phyloP scores from a whole-genome alignment of 371 early-diverging fungal genomes.

The Mucor irregularis region DNA sequence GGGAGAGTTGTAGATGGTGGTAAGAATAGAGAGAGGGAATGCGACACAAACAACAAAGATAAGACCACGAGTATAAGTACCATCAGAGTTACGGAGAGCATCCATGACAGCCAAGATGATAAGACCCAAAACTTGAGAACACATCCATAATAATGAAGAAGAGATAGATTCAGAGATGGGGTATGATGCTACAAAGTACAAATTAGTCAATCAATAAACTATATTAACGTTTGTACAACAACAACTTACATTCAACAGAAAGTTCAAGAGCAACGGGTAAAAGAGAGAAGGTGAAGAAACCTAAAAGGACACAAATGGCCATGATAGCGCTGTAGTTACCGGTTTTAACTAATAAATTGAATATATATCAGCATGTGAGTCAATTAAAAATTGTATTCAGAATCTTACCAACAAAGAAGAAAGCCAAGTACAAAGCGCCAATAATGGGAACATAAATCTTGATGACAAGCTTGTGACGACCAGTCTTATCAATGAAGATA shows the following conservation, averaged over 20 bases:
- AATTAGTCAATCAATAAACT: neutral
- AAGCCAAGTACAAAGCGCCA: conserved; percentile 49
- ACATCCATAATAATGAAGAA: conserved; percentile 44
- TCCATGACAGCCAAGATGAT: conserved; percentile 37
- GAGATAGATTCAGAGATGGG: conserved; percentile 47
- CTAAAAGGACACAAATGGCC: conserved; percentile 31
- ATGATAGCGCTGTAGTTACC: conserved; percentile 25
- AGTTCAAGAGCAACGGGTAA: conserved; percentile 47
- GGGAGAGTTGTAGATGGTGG: conserved; percentile 33
- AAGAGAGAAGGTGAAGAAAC: conserved; percentile 43
- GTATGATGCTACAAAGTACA: conserved; percentile 29
- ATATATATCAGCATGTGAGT: neutral
- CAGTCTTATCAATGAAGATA: conserved; percentile 49
- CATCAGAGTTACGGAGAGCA: conserved; percentile 36
- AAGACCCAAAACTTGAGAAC: conserved; percentile 40
- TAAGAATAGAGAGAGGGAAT: conserved; percentile 32
- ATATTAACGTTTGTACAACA: neutral
- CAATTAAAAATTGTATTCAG: neutral
- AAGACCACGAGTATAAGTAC: conserved; percentile 33
- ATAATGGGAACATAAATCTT: conserved; percentile 50
- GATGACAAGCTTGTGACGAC: conserved; percentile 42
- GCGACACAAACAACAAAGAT: conserved; percentile 32
- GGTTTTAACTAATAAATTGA: conserved; percentile 28
- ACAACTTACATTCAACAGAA: conserved; percentile 44
- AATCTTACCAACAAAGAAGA: conserved; percentile 51